Conservation (phyloP, 2,329 filamentous ascomycete species). For the Scytalidium sp. region DNA sequence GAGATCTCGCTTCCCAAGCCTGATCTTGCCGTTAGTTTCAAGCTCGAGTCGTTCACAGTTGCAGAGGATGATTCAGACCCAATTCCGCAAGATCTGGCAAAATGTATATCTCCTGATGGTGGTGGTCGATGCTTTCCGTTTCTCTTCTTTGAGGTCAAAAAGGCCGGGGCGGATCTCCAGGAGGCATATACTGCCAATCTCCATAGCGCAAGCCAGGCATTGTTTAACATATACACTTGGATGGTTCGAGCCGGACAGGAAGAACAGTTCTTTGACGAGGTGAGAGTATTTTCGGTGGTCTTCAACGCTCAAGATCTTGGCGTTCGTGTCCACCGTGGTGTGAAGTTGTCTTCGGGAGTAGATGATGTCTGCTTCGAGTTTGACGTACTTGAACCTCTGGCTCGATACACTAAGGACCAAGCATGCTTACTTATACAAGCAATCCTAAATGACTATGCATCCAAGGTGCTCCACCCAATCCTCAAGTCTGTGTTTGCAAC, state of each 20-base stretch:
- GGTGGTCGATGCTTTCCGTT: slow-evolving; percentile 6
- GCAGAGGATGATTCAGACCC: slow-evolving; percentile 5
- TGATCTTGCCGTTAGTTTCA: slow-evolving; percentile 3
- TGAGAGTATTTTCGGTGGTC: slow-evolving; percentile 5
- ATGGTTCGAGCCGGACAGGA: slow-evolving; percentile 2
- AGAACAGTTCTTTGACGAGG: slow-evolving; percentile 3
- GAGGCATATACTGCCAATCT: slow-evolving; percentile 5
- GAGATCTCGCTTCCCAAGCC: no score
- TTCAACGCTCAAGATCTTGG: slow-evolving; percentile 6
- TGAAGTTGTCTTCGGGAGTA: slow-evolving; percentile 1
- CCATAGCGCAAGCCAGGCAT: slow-evolving; percentile 3
- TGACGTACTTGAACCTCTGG: slow-evolving; percentile 3
- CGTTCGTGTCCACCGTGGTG: slow-evolving; percentile 3
- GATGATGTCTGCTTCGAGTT: slow-evolving; percentile 1
- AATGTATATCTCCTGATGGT: slow-evolving; percentile 4
- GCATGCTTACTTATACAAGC: slow-evolving; percentile 3
- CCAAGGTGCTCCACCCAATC: slow-evolving; percentile 3
- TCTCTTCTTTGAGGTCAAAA: slow-evolving; percentile 6
- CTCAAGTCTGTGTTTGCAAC: slow-evolving; percentile 3
- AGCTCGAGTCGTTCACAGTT: slow-evolving; percentile 2
- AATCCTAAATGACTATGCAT: slow-evolving; percentile 5
- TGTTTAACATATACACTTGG: slow-evolving; percentile 6
- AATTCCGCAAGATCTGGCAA: slow-evolving; percentile 4
- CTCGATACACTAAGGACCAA: slow-evolving; percentile 5
- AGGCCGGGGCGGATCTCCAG: slow-evolving; percentile 5